Base-by-base conservation (phyloP, 2,329 filamentous ascomycete genomes). In the Dactylellina haptotyla region DNA sequence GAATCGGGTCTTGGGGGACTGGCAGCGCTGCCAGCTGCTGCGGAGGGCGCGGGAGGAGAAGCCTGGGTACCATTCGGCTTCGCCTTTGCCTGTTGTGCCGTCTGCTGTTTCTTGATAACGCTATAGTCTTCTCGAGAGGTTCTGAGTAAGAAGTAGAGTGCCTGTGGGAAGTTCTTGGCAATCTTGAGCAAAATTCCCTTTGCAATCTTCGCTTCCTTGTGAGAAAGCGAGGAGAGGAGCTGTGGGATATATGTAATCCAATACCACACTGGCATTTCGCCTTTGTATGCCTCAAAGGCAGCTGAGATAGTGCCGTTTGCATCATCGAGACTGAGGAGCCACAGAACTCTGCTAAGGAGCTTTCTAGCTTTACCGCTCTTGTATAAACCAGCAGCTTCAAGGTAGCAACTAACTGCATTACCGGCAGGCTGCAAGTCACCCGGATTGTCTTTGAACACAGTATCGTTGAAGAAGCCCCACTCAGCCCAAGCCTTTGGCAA, bases 241-340 rank as follows among this genome's bases (percentile, higher is more conserved):
- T 99, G 95, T 16, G 95, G 95, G 75, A 99, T 98, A 80, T 96
- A 99, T 0, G 94, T 98, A 77, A 98, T 97, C 95, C 95, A 99
- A 82, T 98, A 99, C 95, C 95, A 99, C 10, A 96, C 92, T 0
- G 93, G 93, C 1, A 93, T 96, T 77, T 99, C 96, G 57, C 95
- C 95, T 84, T 98, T 97, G 83, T 95, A 99, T 77, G 94, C 92
- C 76, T 97, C 92, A 77, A 97, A 99, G 10, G 94, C 92, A 77
- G 88, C 85, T 0, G 92, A 90, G 72, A 99, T 89, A 37, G 87
- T 89, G 10, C 92, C 92, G 79, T 92, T 92, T 0, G 91, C 85
- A 78, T 97, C 93, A 79, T 99, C 95, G 76, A 99, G 84, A 81
- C 94, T 98, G 46, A 99, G 86, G 48, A 99, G 85, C 95, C 95